Base-by-base conservation (phyloP, 2,329 filamentous ascomycete species). In the Graphiopsis chlorocephala region DNA sequence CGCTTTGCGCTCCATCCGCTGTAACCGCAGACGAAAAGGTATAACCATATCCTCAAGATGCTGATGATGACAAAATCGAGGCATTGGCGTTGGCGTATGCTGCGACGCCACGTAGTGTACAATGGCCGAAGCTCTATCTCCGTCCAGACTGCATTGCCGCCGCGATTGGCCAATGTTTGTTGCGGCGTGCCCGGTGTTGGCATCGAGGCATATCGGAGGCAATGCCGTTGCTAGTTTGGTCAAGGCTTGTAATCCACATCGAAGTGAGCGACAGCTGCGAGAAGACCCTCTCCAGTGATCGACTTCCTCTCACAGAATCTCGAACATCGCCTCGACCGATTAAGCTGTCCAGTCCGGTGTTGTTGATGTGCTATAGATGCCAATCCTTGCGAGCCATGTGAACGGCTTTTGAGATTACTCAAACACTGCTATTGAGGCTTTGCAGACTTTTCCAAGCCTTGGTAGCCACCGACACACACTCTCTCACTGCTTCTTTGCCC, bases 401-500 rank as follows among this genome's bases (percentile, higher is more conserved):
- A 7, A 11, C 14, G 3, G 23, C n/a, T n/a, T 45, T 10, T 8
- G 4, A n/a, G 2, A 20, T 17, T 25, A 1, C 70, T 45, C 72
- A 66, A 35, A 71, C 70, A 72, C 76, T 76, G 38, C 48, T 35
- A 50, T 38, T 33, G 14, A 61, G 50, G 28, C 20, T 42, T 31
- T 64, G 45, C 20, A 52, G 23, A 10, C 38, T 29, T 23, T 48
- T 56, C 53, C 62, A 59, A n/a, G 52, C 55, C 26, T 42, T 52
- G 12, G 45, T 31, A 28, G 62, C 56, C 20, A 64, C 23, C 23
- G 25, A 23, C 47, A 89, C 82, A 68, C 92, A 81, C 47, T 83
- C 79, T 68, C 78, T 84, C 75, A 93, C 81, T 65, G 88, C 79
- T 65, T 86, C 83, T 26, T 83, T 85, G 8, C 88, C 90, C 42